A percentile compares a stretch with the other conserved stretches of the same genome.
Conservation (phyloP, 1,139 yeast genomes). For the Yamadazyma atmosphaerica region DNA sequence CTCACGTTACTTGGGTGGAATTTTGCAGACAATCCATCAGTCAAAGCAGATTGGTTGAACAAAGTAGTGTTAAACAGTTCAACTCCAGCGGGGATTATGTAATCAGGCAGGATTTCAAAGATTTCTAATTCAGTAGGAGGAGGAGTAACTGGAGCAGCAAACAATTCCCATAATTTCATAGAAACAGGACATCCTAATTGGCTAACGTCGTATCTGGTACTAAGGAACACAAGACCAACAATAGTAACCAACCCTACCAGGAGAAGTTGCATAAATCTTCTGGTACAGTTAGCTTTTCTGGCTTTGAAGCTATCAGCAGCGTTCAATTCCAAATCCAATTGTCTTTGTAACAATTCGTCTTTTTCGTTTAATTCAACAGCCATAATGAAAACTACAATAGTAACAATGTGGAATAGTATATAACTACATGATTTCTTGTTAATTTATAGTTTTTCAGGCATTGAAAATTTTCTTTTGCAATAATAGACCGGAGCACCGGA, state of each 20-base stretch:
- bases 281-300: slow-evolving; percentile 3
- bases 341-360: slow-evolving; percentile 10
- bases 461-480: slow-evolving; percentile 1
- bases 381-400: slow-evolving; percentile 5
- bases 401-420: too few species aligned
- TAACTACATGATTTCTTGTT: not conserved
- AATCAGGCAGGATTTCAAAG: slow-evolving; percentile 20
- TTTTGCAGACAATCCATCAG: slow-evolving; percentile 14
- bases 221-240: not conserved
- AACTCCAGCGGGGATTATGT: slow-evolving; percentile 13
- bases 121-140: slow-evolving; percentile 14
- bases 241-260: not conserved
- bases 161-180: not conserved
- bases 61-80: slow-evolving; percentile 11
- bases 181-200: not conserved
- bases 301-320: slow-evolving; percentile 1
- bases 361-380: slow-evolving; percentile 12
- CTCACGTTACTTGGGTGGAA: slow-evolving; percentile 18
- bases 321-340: slow-evolving; percentile 8
- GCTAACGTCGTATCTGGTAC: not conserved
- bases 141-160: slow-evolving; percentile 12
- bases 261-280: slow-evolving; percentile 1
- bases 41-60: slow-evolving; percentile 16
- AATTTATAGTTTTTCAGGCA: slow-evolving; percentile 1
- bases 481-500: slow-evolving; percentile 1